phyloP scores from a whole-genome alignment of 192 early-diverging fungal genomes.

The Backusella liffmaniae region DNA sequence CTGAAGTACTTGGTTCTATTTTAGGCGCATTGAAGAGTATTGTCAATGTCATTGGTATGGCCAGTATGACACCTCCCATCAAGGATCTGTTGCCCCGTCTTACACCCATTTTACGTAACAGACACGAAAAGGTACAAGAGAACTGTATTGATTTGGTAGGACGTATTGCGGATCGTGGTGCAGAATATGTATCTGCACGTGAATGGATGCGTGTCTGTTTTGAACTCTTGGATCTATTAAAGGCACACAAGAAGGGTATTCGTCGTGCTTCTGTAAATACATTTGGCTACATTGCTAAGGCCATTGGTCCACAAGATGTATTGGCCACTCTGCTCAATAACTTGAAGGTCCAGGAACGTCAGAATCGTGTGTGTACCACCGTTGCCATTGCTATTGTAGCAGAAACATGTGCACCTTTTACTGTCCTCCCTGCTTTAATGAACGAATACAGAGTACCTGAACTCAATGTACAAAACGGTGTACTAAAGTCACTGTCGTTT shows the following conservation, averaged over 20 bases:
- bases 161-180: constrained; percentile 96
- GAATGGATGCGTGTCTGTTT: constrained; percentile 99
- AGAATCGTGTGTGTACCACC: constrained; percentile 98
- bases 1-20: constrained; percentile 96
- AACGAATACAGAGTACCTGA: constrained; percentile 99
- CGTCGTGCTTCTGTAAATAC: constrained; percentile 97
- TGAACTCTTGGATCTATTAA: constrained; percentile 94
- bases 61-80: constrained; percentile 97
- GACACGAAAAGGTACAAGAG: constrained; percentile 96
- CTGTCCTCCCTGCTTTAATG: constrained; percentile 96
- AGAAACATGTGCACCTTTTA: constrained; percentile 90
- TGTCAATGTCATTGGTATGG: constrained; percentile 97
- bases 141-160: constrained; percentile 95
- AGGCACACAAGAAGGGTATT: constrained; percentile 94
- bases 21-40: constrained; percentile 90
- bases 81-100: constrained; percentile 94
- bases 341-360: constrained; percentile 98
- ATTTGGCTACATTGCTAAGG: constrained; percentile 98
- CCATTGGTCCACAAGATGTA: constrained; percentile 99
- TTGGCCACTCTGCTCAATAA: constrained; percentile 97
- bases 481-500: constrained; percentile 92
- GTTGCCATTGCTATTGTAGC: constrained; percentile 95
- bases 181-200: constrained; percentile 91
- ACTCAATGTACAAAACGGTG: constrained; percentile 99
- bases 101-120: constrained; percentile 97